Evolutionary conservation across 805 yeast species (phyloP).

Genomic region (Lachancea fermentati): DNA sequence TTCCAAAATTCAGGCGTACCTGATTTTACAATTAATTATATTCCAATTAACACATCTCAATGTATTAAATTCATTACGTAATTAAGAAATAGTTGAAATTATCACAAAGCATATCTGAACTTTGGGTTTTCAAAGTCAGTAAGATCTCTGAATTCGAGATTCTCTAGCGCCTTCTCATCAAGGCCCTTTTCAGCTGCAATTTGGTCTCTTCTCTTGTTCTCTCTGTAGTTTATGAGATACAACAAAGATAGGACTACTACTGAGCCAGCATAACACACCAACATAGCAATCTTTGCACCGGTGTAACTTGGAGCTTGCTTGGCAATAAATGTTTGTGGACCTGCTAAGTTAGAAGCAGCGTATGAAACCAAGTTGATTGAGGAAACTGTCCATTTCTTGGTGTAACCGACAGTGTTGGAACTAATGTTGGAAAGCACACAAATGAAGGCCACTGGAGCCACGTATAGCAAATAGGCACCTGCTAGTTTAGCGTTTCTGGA

Average conservation of each 20-base stretch:
- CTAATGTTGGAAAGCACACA: conserved; percentile 33
- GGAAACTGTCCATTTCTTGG: conserved; percentile 61
- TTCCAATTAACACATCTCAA: too few species aligned
- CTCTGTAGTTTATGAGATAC: conserved; percentile 30
- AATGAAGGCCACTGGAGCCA: conserved; percentile 34
- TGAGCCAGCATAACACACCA: conserved; percentile 42
- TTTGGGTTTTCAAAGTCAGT: conserved; percentile 40
- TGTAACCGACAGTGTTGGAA: conserved; percentile 62
- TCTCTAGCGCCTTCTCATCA: conserved; percentile 15
- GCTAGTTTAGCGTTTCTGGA: conserved; percentile 34
- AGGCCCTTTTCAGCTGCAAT: conserved; percentile 24
- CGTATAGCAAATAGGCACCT: conserved; percentile 32
- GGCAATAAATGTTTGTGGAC: conserved; percentile 64
- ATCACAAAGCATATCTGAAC: conserved; percentile 34
- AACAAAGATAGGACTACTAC: conserved; percentile 32
- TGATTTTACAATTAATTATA: too few species aligned
- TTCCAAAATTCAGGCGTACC: too few species aligned
- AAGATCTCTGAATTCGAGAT: conserved; percentile 35
- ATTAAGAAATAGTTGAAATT: background rate
- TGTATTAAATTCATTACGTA: background rate
- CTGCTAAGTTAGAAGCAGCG: conserved; percentile 63
- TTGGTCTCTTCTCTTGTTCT: conserved; percentile 40
- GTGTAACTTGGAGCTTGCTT: conserved; percentile 54
- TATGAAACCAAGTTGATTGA: conserved; percentile 59
- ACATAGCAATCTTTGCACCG: conserved; percentile 49